Percentiles rank a stretch among this genome's conserved stretches.
Evolutionary conservation across 1,284 basidiomycete genomes (phyloP).

Genomic region (Tetrapyrgos nigripes): DNA sequence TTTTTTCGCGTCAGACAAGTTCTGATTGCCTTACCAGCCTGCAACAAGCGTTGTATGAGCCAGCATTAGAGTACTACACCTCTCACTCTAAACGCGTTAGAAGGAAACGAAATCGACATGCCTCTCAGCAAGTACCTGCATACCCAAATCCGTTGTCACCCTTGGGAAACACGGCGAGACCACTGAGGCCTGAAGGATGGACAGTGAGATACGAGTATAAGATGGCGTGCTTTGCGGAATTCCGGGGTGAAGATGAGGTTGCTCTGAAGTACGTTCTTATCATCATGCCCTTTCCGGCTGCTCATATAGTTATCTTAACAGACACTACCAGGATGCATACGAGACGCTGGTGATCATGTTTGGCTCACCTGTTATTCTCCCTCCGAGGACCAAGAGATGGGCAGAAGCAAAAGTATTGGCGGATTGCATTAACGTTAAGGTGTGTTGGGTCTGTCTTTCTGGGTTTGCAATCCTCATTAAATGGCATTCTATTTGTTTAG

Average conservation of each 20-base stretch:
- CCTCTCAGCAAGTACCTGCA: conserved; percentile 53
- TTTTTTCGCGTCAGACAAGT: conserved; percentile 4
- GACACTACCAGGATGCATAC: conserved; percentile 93
- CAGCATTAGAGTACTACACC: conserved; percentile 92
- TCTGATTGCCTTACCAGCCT: conserved; percentile 56
- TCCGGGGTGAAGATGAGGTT: conserved; percentile 88
- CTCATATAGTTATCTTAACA: conserved; percentile 36
- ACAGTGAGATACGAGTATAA: conserved; percentile 97
- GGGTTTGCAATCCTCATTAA: conserved; percentile 2
- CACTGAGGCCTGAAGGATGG: conserved; percentile 89
- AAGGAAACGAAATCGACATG: conserved; percentile 83
- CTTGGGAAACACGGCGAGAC: conserved; percentile 53
- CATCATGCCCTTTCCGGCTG: conserved; percentile 19
- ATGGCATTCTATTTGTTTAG: conserved; percentile 44
- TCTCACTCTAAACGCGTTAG: conserved; percentile 91
- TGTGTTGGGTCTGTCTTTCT: conserved; percentile 34
- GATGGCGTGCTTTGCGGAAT: conserved; percentile 95
- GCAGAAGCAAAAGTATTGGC: conserved; percentile 97
- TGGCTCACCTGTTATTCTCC: conserved; percentile 82
- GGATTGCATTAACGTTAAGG: conserved; percentile 90
- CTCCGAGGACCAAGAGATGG: conserved; percentile 96
- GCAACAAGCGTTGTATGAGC: conserved; percentile 87
- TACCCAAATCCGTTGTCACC: conserved; percentile 54
- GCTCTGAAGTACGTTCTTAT: conserved; percentile 72
- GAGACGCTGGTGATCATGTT: conserved; percentile 86